phyloP scores from a whole-genome alignment of 331 rosid species.

The Cydonia oblonga region DNA sequence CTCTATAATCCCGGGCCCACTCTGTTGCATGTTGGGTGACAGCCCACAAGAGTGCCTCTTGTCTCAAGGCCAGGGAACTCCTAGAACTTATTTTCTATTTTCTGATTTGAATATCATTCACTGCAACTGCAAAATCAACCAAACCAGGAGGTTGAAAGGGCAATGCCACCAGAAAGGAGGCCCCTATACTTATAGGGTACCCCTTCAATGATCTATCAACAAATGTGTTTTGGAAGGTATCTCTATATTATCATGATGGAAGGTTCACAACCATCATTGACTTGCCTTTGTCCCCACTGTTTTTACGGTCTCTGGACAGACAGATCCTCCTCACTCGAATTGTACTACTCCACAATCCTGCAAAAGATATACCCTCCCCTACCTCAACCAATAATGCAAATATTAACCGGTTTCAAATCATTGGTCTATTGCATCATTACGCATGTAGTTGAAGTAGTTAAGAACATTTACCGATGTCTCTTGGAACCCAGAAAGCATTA shows the following conservation, averaged over 20 bases:
- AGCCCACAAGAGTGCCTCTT: constrained; percentile 28
- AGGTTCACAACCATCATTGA: constrained; percentile 15
- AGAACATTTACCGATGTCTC: too few species aligned
- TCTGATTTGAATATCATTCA: neutral
- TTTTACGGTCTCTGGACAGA: neutral
- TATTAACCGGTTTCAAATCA: neutral
- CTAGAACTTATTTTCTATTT: neutral
- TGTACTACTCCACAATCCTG: neutral
- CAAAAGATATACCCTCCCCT: neutral
- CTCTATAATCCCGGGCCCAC: constrained; percentile 10
- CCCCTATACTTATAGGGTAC: neutral
- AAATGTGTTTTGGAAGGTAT: constrained; percentile 5
- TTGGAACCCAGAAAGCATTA: neutral
- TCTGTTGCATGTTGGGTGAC: constrained; percentile 6
- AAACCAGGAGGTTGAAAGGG: constrained; percentile 1
- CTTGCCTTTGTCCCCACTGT: constrained; percentile 4
- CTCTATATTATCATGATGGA: neutral
- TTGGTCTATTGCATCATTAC: neutral
- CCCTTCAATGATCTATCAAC: constrained; percentile 1
- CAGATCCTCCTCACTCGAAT: neutral
- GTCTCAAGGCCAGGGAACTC: constrained; percentile 17
- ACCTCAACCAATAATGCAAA: neutral
- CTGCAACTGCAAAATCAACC: neutral
- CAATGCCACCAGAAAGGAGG: neutral
- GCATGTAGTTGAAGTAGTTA: too few species aligned